Base-by-base conservation (phyloP, 2,329 filamentous ascomycete species). In the Paraphaeosphaeria sporulosa region DNA sequence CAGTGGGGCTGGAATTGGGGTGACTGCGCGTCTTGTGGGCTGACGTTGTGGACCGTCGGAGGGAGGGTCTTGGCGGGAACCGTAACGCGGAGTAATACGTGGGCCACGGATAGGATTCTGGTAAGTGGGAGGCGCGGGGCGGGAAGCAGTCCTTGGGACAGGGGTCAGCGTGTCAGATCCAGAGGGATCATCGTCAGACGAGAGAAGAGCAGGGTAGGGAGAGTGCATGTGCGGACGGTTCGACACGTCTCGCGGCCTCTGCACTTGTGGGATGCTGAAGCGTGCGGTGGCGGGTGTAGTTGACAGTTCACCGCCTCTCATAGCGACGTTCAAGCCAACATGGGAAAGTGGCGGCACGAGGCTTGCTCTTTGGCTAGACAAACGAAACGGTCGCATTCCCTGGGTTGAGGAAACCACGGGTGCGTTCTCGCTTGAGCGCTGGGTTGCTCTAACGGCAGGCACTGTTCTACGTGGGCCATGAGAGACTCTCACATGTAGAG, bases 361-460 rank as follows among this genome's bases (percentile, higher is more conserved):
- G 23, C 46, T 55, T 12, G 30, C 32, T 42, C 53, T 48, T 9
- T 47, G 49, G 2, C 30, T 32, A 19, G 56, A n/a, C 19, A 23
- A 13, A 17, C 48, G 40, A n/a, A 8, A 23, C 8, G 48, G 21
- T 30, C 36, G 49, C 17, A 32, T 17, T 47, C 49, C 42, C 23
- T 42, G 53, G 12, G 42, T 3, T 38, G 34, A 43, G 10, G 23
- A 23, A 44, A 21, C 36, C 46, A 64, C 60, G 5, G 66, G 65
- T 1, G 57, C 51, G 27, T 69, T 69, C 47, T 69, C 66, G 47
- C 66, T 69, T 13, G 65, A 67, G 23, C 62, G 55, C 48, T 66
- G 63, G 2, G 12, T 44, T 43, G 40, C n/a, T 25, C 66, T 27
- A 25, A 42, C 43, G n/a, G 32, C 27, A 19, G 52, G 44, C 9